Conservation (phyloP, 148 eudicot genomes). For the Suaeda aralocaspica region DNA sequence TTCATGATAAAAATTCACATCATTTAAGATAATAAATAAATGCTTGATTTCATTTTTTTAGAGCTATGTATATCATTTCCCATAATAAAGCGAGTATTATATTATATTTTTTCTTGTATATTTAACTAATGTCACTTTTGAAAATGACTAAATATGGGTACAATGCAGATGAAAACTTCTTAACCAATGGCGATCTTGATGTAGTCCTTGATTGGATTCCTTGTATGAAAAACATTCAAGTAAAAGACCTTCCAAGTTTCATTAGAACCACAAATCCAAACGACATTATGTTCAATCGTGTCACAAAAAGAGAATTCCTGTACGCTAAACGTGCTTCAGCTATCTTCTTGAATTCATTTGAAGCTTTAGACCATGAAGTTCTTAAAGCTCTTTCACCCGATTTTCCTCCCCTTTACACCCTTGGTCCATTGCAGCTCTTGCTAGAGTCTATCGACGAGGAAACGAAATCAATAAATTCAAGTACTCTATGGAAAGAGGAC, state of each 20-base stretch:
- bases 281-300: conserved; percentile 28
- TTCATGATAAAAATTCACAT: no score
- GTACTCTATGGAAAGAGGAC: conserved; percentile 39
- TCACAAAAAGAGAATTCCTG: background rate
- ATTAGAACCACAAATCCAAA: conserved; percentile 39
- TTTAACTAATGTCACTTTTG: no score
- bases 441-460: conserved; percentile 15
- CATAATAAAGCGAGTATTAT: no score
- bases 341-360: conserved; percentile 37
- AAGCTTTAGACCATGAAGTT: conserved; percentile 32
- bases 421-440: conserved; percentile 39
- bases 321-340: conserved; percentile 28
- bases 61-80: no score
- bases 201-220: conserved; percentile 33
- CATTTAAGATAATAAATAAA: no score
- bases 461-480: conserved; percentile 25
- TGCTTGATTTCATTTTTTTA: no score
- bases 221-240: conserved; percentile 31
- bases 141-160: no score
- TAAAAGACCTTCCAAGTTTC: conserved; percentile 40
- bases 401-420: conserved; percentile 33
- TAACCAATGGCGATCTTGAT: conserved; percentile 44
- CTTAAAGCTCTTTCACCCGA: conserved; percentile 20
- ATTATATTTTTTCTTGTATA: no score
- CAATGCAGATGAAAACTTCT: conserved; percentile 38